These are phyloP conservation scores for Xylariaceae sp. DNA, from an alignment of 2,329 filamentous ascomycete species.

Conservation along the genomic window DNA sequence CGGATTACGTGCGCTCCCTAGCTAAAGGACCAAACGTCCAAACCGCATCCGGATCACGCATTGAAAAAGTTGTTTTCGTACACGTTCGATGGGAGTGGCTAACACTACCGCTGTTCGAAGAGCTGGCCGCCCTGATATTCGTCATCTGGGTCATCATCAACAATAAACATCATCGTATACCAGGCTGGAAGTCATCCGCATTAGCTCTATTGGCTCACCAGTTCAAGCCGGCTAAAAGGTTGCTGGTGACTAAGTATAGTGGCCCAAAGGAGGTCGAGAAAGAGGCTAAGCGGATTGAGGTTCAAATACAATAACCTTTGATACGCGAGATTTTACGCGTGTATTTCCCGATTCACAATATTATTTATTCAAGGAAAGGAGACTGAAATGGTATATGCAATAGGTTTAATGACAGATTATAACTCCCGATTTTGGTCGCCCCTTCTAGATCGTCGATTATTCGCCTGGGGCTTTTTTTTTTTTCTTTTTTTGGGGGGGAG, in stretches of 20 bases:
- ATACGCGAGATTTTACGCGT: too few relatives aligned
- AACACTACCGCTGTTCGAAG: slow-evolving; percentile 12
- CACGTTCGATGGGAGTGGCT: slow-evolving; percentile 21
- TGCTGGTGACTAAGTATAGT: not conserved
- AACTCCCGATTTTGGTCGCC: too few relatives aligned
- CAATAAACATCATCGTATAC: slow-evolving; percentile 14
- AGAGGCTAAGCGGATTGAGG: not conserved
- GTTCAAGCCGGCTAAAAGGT: not conserved
- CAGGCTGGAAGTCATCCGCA: slow-evolving; percentile 22
- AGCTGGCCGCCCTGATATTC: slow-evolving; percentile 17
- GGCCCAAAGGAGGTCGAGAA: slow-evolving; percentile 6
- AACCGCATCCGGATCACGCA: slow-evolving; percentile 1
- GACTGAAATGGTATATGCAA: too few relatives aligned
- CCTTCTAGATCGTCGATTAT: too few relatives aligned
- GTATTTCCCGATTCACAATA: too few relatives aligned
- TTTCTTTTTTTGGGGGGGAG: too few relatives aligned
- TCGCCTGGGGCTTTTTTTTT: too few relatives aligned
- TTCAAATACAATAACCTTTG: slow-evolving; percentile 1
- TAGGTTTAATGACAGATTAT: too few relatives aligned
- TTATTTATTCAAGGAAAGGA: too few relatives aligned
- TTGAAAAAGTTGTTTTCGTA: slow-evolving; percentile 20
- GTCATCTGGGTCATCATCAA: slow-evolving; percentile 20
- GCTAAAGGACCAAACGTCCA: slow-evolving; percentile 12
- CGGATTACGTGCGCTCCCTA: slow-evolving; percentile 21
- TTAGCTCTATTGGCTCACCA: slow-evolving; percentile 11